Evolutionary conservation across 176 grass and related monocot species (phyloP).

Genomic region (sorghum (Sorghum bicolor)): DNA sequence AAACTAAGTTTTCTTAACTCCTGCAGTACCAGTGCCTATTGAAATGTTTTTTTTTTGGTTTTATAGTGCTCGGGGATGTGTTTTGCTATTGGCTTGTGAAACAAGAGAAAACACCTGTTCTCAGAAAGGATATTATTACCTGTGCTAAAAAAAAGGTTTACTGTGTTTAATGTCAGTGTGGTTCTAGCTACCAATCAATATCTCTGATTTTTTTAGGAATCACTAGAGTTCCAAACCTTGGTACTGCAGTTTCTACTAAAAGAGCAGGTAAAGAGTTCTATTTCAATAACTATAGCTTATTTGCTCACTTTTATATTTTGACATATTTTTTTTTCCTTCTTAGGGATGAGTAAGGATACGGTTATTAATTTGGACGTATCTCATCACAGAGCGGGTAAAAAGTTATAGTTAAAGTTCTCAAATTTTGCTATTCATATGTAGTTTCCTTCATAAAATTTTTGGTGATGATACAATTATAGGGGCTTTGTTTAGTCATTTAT

Average conservation of each 20-base stretch:
- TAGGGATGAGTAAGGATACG: constrained; percentile 30
- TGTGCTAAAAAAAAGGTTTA: not conserved
- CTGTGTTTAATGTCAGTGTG: not conserved
- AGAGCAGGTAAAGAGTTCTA: constrained; percentile 45
- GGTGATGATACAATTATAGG: not conserved
- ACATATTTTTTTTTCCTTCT: not conserved
- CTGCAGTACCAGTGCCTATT: not conserved
- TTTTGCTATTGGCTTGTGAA: not conserved
- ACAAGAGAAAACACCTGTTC: not conserved
- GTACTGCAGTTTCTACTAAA: constrained; percentile 46
- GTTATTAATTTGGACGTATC: constrained; percentile 48
- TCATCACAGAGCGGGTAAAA: constrained; percentile 45
- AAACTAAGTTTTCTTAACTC: not conserved
- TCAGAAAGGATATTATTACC: not conserved
- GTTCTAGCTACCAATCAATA: not conserved
- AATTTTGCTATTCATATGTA: not conserved
- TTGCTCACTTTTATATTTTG: not conserved
- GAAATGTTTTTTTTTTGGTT: not conserved
- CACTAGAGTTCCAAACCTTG: constrained; percentile 35
- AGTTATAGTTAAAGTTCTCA: not conserved
- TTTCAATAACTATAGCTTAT: constrained; percentile 8
- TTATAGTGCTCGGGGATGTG: not conserved
- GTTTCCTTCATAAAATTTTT: not conserved
- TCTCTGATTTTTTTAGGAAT: constrained; percentile 41
- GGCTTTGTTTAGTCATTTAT: constrained; percentile 18